Conservation (phyloP, 179 eudicot genomes). For the Spinacia oleracea region DNA sequence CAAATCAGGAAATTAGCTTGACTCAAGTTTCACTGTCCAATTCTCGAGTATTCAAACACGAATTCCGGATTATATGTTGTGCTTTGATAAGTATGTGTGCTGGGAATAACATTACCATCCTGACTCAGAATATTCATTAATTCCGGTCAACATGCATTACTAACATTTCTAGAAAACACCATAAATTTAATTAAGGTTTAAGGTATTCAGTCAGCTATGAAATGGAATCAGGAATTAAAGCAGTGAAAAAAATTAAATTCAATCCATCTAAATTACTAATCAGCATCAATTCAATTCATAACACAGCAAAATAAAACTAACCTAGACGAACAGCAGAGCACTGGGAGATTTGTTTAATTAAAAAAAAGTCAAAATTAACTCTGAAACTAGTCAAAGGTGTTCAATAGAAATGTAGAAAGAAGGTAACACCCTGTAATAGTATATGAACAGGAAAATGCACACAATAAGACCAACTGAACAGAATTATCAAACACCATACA, state of each 20-base stretch:
- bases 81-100: neutral
- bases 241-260: neutral
- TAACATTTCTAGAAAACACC: no score
- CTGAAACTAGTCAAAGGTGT: neutral
- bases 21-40: neutral
- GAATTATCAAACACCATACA: neutral
- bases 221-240: neutral
- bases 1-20: neutral
- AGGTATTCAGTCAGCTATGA: no score
- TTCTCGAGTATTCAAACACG: neutral
- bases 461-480: neutral
- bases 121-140: neutral
- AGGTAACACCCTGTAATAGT: conserved; percentile 62
- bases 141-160: neutral
- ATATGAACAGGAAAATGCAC: conserved; percentile 1
- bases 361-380: no score
- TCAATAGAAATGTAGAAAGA: neutral
- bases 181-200: no score
- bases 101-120: neutral
- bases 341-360: neutral
- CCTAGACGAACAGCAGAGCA: neutral
- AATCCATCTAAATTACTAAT: neutral
- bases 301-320: neutral
- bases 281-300: neutral
- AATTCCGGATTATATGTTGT: neutral